Conservation (phyloP, 2,329 filamentous ascomycete species). For the Penicillium expansum region DNA sequence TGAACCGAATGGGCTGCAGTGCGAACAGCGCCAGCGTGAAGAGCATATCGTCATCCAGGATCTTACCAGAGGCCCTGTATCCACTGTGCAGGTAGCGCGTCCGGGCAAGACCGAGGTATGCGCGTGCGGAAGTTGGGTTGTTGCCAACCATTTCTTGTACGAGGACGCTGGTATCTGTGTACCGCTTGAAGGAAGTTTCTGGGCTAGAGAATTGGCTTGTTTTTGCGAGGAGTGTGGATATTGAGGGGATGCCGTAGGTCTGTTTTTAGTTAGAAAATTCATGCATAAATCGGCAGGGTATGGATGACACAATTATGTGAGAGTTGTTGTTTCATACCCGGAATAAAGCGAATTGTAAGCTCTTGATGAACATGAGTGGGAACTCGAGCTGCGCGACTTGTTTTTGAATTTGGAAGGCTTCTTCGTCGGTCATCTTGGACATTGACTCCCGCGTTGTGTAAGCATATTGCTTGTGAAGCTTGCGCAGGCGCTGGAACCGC, state of each 20-base stretch:
- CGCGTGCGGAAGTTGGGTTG: slow-evolving; percentile 45
- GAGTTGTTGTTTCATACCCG: slow-evolving; percentile 38
- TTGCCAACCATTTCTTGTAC: slow-evolving; percentile 50
- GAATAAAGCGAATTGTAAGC: slow-evolving; percentile 60
- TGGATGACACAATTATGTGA: background rate
- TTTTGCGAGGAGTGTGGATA: slow-evolving; percentile 49
- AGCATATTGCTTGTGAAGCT: slow-evolving; percentile 42
- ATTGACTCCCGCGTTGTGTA: slow-evolving; percentile 48
- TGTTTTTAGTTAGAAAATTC: slow-evolving; percentile 22
- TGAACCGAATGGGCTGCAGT: slow-evolving; percentile 63
- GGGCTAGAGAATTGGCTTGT: slow-evolving; percentile 51
- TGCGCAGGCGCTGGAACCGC: slow-evolving; percentile 36
- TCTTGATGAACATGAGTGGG: slow-evolving; percentile 51
- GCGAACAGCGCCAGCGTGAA: slow-evolving; percentile 66
- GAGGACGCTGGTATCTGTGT: slow-evolving; percentile 52
- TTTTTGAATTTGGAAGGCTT: slow-evolving; percentile 52
- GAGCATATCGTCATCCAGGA: slow-evolving; percentile 61
- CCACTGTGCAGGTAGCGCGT: slow-evolving; percentile 63
- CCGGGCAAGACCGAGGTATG: slow-evolving; percentile 55
- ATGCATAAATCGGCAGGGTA: background rate
- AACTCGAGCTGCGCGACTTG: slow-evolving; percentile 54
- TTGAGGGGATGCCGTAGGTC: slow-evolving; percentile 58
- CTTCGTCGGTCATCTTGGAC: slow-evolving; percentile 53
- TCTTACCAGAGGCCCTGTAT: slow-evolving; percentile 59
- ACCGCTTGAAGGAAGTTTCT: slow-evolving; percentile 52